phyloP scores from a whole-genome alignment of 495 filamentous ascomycete species.

The Thermothielavioides terrestris region DNA sequence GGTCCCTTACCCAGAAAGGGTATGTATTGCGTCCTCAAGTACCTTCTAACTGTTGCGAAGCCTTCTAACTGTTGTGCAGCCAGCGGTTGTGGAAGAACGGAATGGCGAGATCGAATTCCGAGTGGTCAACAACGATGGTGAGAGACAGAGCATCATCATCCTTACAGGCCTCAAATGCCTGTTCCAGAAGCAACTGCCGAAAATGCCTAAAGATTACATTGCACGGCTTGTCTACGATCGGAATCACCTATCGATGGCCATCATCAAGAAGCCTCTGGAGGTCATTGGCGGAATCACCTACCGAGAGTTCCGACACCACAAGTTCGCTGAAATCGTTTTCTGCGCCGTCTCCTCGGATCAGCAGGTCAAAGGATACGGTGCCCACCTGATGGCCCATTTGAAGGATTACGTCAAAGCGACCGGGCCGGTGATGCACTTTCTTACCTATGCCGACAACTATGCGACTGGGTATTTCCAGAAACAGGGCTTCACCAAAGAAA shows the following conservation, averaged over 20 bases:
- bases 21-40: constrained; percentile 20
- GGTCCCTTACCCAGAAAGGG: constrained; percentile 65
- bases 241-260: constrained; percentile 86
- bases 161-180: constrained; percentile 92
- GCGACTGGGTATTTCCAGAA: constrained; percentile 98
- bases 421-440: constrained; percentile 91
- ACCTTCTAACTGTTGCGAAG: not conserved
- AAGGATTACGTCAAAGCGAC: constrained; percentile 97
- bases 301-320: constrained; percentile 75
- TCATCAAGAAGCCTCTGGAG: constrained; percentile 85
- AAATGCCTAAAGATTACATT: constrained; percentile 98
- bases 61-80: constrained; percentile 35
- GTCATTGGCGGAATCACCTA: constrained; percentile 93
- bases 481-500: constrained; percentile 95
- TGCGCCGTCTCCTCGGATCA: constrained; percentile 95
- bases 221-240: constrained; percentile 94
- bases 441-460: constrained; percentile 97
- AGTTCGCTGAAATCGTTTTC: constrained; percentile 96
- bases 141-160: constrained; percentile 75
- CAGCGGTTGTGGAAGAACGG: constrained; percentile 83
- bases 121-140: constrained; percentile 90
- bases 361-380: constrained; percentile 95
- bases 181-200: constrained; percentile 94
- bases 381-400: constrained; percentile 91
- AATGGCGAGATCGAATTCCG: constrained; percentile 91